Evolutionary conservation across 2,329 filamentous ascomycete species (phyloP), one percentile per base, ranked within the genome.

Genomic region (Aspergillus unguis): DNA sequence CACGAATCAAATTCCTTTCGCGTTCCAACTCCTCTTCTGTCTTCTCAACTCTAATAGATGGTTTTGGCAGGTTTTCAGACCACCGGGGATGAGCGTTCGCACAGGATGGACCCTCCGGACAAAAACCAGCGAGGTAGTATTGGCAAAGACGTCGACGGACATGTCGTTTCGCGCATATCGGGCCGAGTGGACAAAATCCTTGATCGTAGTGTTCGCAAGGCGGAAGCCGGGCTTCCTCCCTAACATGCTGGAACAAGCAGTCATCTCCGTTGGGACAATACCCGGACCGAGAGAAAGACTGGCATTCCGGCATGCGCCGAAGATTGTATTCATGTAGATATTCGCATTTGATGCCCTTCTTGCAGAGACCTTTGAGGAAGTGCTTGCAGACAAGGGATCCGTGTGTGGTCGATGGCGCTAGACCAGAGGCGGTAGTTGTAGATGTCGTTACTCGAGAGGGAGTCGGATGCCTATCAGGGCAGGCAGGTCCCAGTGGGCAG

Each of bases 281-380:
- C 51, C 90, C 90, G 68, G 94, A 95, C 56, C 91, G 84, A 53
- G 91, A 86, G 75, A 92, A 97, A 74, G 96, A 95, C 67, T 95
- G 95, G 76, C 94, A 99, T 76, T 97, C 94, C 58, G 94, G 92
- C 90, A 97, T 97, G 73, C 94, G 92, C 58, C 94, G 86, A 62
- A 99, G 82, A 75, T 99, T 97, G 79, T 96, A 99, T 75, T 97
- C 94, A 80, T 99, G 94, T 44, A 97, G 80, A 66, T 97, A 99
- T 77, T 99, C 94, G 84, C 94, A 99, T 62, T 85, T 84, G 68
- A 96, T 87, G 65, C 92, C 94, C 75, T 97, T 97, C 71, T 99
- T 99, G 80, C 94, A 99, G 23, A 99, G 84, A 0, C 92, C 92
- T 59, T 95, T 89, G 66, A 97, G 85, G 86, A 94, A 97, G 80